Evolutionary conservation across 2,329 filamentous ascomycete species (phyloP).

Genomic region (Epichloe baconii): DNA sequence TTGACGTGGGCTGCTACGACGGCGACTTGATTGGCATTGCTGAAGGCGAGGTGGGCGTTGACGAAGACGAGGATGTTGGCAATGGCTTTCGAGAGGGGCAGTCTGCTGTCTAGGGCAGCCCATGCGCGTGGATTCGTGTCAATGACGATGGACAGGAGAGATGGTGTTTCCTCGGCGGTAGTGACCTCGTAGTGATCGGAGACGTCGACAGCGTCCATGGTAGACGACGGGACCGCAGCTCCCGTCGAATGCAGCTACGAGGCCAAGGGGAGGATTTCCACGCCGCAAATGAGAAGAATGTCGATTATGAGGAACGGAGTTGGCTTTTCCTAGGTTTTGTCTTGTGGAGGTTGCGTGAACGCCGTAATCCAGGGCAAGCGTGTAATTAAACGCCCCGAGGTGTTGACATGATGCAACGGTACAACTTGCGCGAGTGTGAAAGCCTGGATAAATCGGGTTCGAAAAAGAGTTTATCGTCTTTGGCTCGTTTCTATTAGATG

Average conservation of each 20-base stretch:
- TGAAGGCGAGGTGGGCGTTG: slow-evolving; percentile 90
- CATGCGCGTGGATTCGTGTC: slow-evolving; percentile 96
- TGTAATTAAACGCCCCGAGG: not conserved
- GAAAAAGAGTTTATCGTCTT: no score
- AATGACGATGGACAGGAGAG: slow-evolving; percentile 78
- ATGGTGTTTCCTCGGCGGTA: slow-evolving; percentile 49
- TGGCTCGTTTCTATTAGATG: not conserved
- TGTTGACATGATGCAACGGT: not conserved
- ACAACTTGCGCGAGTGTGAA: not conserved
- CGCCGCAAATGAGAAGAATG: no score
- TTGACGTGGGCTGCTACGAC: slow-evolving; percentile 83
- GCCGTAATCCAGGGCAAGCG: not conserved
- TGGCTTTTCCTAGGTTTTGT: no score
- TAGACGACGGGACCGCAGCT: slow-evolving; percentile 10
- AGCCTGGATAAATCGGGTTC: no score
- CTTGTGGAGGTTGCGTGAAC: no score
- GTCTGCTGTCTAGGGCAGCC: slow-evolving; percentile 59
- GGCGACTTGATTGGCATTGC: slow-evolving; percentile 84
- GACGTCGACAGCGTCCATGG: slow-evolving; percentile 42
- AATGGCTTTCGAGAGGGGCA: slow-evolving; percentile 73
- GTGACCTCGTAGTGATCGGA: slow-evolving; percentile 48
- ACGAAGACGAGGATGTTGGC: slow-evolving; percentile 89
- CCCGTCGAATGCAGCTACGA: slow-evolving; percentile 20
- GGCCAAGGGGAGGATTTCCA: slow-evolving; percentile 9
- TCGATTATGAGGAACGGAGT: no score